phyloP scores from a whole-genome alignment of 352 stramenopile species.

The Globisporangium camurandrum region DNA sequence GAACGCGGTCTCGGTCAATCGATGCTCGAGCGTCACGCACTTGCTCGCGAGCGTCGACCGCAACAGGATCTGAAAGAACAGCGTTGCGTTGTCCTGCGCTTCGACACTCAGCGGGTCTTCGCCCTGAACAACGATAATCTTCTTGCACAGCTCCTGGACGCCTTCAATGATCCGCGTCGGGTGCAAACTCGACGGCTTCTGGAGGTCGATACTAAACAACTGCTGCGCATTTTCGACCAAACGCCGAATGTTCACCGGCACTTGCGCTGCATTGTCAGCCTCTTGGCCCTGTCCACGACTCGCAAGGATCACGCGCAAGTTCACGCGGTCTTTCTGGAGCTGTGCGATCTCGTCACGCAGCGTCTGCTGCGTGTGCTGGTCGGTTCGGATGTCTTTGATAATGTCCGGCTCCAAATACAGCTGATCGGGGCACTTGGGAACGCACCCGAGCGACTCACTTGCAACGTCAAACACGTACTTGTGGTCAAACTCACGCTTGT shows the following conservation, averaged over 20 bases:
- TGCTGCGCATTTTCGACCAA: slow-evolving; percentile 96
- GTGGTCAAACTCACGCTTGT: slow-evolving; percentile 91
- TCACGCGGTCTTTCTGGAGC: slow-evolving; percentile 92
- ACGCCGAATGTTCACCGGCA: slow-evolving; percentile 92
- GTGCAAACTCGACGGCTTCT: slow-evolving; percentile 91
- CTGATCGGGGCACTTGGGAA: slow-evolving; percentile 78
- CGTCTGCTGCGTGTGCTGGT: slow-evolving; percentile 90
- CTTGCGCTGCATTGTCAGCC: slow-evolving; percentile 83
- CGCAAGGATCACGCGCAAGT: slow-evolving; percentile 91
- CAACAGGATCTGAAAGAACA: slow-evolving; percentile 97
- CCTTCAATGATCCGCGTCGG: slow-evolving; percentile 85
- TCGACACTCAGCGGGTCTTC: slow-evolving; percentile 93
- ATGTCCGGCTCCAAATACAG: slow-evolving; percentile 81
- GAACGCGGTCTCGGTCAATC: slow-evolving; percentile 94
- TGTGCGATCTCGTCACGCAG: slow-evolving; percentile 92
- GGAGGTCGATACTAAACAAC: slow-evolving; percentile 90
- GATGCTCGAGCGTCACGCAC: slow-evolving; percentile 93
- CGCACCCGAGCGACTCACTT: slow-evolving; percentile 90
- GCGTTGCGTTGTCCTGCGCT: slow-evolving; percentile 96
- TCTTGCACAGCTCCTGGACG: slow-evolving; percentile 91
- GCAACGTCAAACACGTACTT: slow-evolving; percentile 91
- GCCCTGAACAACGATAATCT: slow-evolving; percentile 94
- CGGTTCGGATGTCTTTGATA: slow-evolving; percentile 89
- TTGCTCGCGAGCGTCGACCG: slow-evolving; percentile 95
- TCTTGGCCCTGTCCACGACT: slow-evolving; percentile 93